Percentiles rank a stretch among this genome's conserved stretches.
Evolutionary conservation across 345 rosid genomes (phyloP).

Genomic region (Citrus reticulata): DNA sequence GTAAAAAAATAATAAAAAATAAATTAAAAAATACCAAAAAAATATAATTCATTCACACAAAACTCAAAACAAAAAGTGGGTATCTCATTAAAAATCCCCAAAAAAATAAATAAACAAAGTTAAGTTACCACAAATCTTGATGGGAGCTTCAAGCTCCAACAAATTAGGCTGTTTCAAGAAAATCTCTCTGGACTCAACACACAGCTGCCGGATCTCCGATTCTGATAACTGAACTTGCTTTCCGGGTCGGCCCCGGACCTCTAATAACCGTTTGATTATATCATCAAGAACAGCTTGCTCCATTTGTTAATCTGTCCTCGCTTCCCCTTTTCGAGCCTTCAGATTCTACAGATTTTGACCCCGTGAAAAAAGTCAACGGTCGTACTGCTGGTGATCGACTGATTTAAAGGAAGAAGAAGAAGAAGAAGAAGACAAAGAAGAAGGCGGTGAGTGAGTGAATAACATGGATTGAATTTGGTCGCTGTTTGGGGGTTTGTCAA

Average conservation of each 20-base stretch:
- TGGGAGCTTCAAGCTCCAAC: conserved; percentile 74
- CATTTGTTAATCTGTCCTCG: conserved; percentile 18
- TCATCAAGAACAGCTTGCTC: conserved; percentile 58
- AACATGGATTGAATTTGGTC: neutral
- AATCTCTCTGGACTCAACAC: conserved; percentile 47
- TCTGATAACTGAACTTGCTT: conserved; percentile 75
- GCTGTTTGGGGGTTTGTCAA: neutral
- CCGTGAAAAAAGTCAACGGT: neutral
- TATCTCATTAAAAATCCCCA: neutral
- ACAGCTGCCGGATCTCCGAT: conserved; percentile 69
- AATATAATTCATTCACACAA: neutral
- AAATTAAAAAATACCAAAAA: neutral
- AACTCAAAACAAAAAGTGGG: neutral
- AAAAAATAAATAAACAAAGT: neutral
- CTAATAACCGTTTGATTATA: conserved; percentile 58
- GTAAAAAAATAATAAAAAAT: neutral
- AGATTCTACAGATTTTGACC: neutral
- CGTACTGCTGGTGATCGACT: neutral
- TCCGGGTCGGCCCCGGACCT: conserved; percentile 60
- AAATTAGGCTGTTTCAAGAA: conserved; percentile 69
- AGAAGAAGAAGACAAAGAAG: neutral
- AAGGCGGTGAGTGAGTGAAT: neutral
- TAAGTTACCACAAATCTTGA: conserved; percentile 69
- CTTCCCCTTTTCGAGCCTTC: neutral
- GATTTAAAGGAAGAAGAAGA: neutral